Conservation (phyloP, 2,329 filamentous ascomycete genomes). For the Chaetoscypha palmicola region DNA sequence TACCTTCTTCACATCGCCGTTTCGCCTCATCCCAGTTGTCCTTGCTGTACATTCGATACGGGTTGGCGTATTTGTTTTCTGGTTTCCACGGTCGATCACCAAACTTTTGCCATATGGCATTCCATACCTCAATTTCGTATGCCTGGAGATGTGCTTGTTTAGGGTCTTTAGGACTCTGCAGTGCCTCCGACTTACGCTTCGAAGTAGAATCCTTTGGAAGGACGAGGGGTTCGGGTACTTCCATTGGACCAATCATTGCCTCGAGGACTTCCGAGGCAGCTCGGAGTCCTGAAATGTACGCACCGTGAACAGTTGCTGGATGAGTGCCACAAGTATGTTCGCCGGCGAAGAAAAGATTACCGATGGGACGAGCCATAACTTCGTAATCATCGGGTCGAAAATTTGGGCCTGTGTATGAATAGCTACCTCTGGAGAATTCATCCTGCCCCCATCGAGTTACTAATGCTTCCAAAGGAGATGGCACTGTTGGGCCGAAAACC, state of each 20-base stretch:
- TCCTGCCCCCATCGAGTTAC: conserved; percentile 91
- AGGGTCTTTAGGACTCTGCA: conserved; percentile 38
- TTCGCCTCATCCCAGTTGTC: conserved; percentile 60
- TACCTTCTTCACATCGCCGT: conserved; percentile 56
- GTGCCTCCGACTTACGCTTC: conserved; percentile 46
- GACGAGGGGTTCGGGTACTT: conserved; percentile 69
- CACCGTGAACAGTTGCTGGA: conserved; percentile 93
- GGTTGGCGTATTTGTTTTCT: conserved; percentile 67
- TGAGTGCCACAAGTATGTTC: conserved; percentile 95
- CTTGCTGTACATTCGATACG: conserved; percentile 86
- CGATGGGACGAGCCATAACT: conserved; percentile 74
- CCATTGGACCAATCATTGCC: conserved; percentile 71
- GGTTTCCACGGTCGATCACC: conserved; percentile 72
- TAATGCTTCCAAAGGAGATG: conserved; percentile 74
- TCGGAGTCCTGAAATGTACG: conserved; percentile 86
- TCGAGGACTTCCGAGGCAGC: conserved; percentile 83
- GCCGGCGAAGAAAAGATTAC: conserved; percentile 89
- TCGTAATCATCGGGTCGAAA: conserved; percentile 88
- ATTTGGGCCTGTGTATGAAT: conserved; percentile 82
- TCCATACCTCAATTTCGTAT: conserved; percentile 48
- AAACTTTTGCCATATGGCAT: conserved; percentile 48
- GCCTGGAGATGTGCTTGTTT: conserved; percentile 47
- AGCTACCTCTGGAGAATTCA: conserved; percentile 85
- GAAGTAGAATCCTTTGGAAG: conserved; percentile 49
- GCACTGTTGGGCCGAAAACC: conserved; percentile 66